Evolutionary conservation across 2,329 filamentous ascomycete species (phyloP).

Genomic region (Phyllosticta citriasiana): DNA sequence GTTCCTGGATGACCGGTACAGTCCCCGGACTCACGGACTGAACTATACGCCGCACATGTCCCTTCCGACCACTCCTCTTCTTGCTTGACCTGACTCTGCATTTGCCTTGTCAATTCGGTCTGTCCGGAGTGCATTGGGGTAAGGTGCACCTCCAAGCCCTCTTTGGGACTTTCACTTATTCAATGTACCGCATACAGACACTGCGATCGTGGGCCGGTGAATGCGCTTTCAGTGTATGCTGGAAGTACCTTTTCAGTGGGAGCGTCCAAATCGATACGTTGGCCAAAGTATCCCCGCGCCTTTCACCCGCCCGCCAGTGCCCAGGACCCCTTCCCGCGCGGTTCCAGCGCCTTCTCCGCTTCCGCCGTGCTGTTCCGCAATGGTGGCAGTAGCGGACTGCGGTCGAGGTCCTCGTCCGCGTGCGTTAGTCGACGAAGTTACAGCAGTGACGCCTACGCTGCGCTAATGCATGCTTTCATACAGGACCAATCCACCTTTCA

Average conservation of each 20-base stretch:
- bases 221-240: too few species aligned
- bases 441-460: too few species aligned
- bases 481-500: too few species aligned
- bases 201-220: too few species aligned
- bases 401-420: neutral
- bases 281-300: neutral
- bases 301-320: slow-evolving; percentile 31
- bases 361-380: neutral
- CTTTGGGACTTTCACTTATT: neutral
- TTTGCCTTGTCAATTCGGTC: neutral
- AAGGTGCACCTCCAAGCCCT: neutral
- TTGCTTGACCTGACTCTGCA: neutral
- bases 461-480: too few species aligned
- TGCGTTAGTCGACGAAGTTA: neutral
- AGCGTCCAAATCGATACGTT: neutral
- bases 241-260: too few species aligned
- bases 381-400: neutral
- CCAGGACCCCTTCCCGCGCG: neutral
- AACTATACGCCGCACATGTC: neutral
- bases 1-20: neutral
- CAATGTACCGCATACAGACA: too few species aligned
- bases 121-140: neutral
- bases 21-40: neutral
- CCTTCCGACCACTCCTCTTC: neutral
- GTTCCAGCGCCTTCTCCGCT: neutral